These are phyloP conservation scores for Cyberlindnera xishuangbannaensis DNA, from an alignment of 805 yeast species.

Conservation along the genomic window DNA sequence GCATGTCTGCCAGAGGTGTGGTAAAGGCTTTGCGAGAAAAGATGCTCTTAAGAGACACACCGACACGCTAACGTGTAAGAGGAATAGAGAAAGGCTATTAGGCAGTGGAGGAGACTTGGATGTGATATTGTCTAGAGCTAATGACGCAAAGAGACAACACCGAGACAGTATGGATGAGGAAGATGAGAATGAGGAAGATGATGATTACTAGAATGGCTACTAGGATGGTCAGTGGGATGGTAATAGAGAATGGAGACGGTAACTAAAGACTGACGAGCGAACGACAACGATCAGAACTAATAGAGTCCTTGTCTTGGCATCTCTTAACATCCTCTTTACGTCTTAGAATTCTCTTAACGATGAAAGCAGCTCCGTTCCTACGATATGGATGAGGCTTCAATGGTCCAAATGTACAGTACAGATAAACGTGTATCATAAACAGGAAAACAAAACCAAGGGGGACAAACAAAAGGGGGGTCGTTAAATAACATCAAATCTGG, in stretches of 20 bases:
- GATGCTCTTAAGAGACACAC: constrained; percentile 76
- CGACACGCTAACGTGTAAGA: constrained; percentile 67
- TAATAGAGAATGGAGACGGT: no score
- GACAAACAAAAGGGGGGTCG: no score
- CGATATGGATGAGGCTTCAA: no score
- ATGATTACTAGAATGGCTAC: constrained; percentile 1
- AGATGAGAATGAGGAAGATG: constrained; percentile 6
- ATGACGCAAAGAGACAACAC: constrained; percentile 3
- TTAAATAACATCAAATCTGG: constrained; percentile 18
- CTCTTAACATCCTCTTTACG: no score
- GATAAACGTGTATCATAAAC: no score
- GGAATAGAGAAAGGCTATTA: constrained; percentile 55
- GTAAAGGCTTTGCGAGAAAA: constrained; percentile 78
- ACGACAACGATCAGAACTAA: no score
- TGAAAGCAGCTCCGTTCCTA: no score
- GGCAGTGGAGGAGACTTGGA: constrained; percentile 33
- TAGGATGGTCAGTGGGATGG: no score
- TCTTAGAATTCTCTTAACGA: no score
- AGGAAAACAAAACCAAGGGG: no score
- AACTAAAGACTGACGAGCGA: background rate
- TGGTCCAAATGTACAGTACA: no score
- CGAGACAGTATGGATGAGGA: constrained; percentile 5
- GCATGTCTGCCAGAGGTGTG: constrained; percentile 68
- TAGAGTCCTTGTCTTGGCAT: no score
- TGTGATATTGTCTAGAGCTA: constrained; percentile 25